These are phyloP conservation scores for Neostapfia colusana DNA, from an alignment of 176 grass and related monocot genomes.

Conservation along the genomic window DNA sequence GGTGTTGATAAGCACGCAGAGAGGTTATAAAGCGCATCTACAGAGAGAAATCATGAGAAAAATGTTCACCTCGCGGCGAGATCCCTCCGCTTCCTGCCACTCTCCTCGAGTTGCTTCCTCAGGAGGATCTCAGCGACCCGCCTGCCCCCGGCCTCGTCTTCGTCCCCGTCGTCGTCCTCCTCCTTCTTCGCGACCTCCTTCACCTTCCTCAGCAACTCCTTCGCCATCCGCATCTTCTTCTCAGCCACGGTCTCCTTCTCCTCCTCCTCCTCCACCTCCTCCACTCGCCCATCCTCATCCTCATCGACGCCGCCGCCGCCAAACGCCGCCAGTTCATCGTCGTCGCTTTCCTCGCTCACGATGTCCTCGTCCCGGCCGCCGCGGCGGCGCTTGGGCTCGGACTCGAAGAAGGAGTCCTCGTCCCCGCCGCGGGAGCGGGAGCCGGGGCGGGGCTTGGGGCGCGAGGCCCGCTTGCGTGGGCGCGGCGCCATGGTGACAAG, in stretches of 20 bases:
- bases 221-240: conserved; percentile 82
- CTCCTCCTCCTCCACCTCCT: conserved; percentile 37
- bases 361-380: conserved; percentile 52
- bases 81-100: conserved; percentile 58
- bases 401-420: conserved; percentile 77
- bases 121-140: conserved; percentile 66
- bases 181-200: conserved; percentile 47
- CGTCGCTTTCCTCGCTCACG: conserved; percentile 66
- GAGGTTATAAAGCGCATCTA: background rate
- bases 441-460: conserved; percentile 34
- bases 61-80: conserved; percentile 58
- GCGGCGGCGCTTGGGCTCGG: conserved; percentile 54
- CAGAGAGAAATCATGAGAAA: background rate
- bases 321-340: conserved; percentile 21
- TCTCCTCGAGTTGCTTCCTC: conserved; percentile 74
- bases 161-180: conserved; percentile 47
- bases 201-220: conserved; percentile 56
- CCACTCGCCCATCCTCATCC: conserved; percentile 26
- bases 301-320: conserved; percentile 12
- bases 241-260: conserved; percentile 70
- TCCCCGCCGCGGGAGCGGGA: conserved; percentile 32
- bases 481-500: conserved; percentile 38
- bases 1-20: background rate
- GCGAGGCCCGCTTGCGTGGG: conserved; percentile 38
- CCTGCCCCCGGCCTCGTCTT: conserved; percentile 40